These are phyloP conservation scores for Elsinoe fawcettii DNA, from an alignment of 2,329 filamentous ascomycete genomes.

Conservation along the genomic window DNA sequence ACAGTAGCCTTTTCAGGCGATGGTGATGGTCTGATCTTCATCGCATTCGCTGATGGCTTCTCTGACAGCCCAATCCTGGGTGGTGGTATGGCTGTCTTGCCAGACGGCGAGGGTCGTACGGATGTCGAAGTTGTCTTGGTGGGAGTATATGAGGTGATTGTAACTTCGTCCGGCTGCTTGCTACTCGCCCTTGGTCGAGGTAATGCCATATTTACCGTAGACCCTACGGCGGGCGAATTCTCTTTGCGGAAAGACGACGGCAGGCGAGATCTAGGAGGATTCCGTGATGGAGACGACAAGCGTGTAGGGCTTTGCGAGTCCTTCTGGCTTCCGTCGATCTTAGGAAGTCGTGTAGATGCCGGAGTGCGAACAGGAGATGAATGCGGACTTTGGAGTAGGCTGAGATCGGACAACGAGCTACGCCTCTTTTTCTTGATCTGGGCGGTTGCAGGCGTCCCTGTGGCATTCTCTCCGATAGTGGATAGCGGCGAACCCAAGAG, in stretches of 20 bases:
- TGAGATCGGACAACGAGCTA: slow-evolving; percentile 81
- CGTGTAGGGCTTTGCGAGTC: slow-evolving; percentile 19
- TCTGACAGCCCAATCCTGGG: slow-evolving; percentile 44
- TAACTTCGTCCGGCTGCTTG: slow-evolving; percentile 28
- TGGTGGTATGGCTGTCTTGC: slow-evolving; percentile 34
- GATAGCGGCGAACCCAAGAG: slow-evolving; percentile 41
- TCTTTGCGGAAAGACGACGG: slow-evolving; percentile 37
- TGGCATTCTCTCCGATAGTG: slow-evolving; percentile 41
- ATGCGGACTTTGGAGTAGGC: slow-evolving; percentile 3
- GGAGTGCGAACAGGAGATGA: background rate
- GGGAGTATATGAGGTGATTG: slow-evolving; percentile 28
- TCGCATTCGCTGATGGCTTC: slow-evolving; percentile 42
- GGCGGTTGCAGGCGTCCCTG: slow-evolving; percentile 37
- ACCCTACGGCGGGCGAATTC: slow-evolving; percentile 32
- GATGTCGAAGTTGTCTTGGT: slow-evolving; percentile 31
- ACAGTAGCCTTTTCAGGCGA: slow-evolving; percentile 24
- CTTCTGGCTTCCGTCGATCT: slow-evolving; percentile 26
- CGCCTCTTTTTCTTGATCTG: slow-evolving; percentile 69
- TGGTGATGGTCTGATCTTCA: slow-evolving; percentile 58
- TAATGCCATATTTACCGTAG: slow-evolving; percentile 19
- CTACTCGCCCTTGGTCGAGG: slow-evolving; percentile 26
- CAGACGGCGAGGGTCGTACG: slow-evolving; percentile 27
- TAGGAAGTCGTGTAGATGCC: slow-evolving; percentile 24
- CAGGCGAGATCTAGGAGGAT: slow-evolving; percentile 28
- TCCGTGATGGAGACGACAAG: slow-evolving; percentile 34